Evolutionary conservation across 495 filamentous ascomycete genomes (phyloP).

Genomic region (Chaetomium fimeti): DNA sequence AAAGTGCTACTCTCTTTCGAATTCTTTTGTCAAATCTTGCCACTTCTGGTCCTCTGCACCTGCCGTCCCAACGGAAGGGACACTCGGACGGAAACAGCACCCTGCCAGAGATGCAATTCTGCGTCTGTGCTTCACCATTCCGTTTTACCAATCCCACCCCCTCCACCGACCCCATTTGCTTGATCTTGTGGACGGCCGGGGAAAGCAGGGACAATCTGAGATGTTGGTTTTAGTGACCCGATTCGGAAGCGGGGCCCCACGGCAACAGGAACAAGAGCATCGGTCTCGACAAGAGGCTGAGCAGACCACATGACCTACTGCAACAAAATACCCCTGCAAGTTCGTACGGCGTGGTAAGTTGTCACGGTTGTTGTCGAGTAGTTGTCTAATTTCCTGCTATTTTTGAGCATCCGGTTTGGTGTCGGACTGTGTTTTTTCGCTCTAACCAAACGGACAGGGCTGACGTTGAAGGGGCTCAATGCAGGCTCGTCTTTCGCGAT

Average conservation of each 20-base stretch:
- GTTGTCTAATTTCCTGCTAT: conserved; percentile 9
- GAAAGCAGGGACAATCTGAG: conserved; percentile 19
- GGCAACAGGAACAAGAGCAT: neutral
- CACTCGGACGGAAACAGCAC: no score
- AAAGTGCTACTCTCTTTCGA: neutral
- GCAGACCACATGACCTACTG: conserved; percentile 24
- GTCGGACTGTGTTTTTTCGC: neutral
- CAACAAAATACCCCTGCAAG: conserved; percentile 1
- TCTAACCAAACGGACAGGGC: conserved; percentile 1
- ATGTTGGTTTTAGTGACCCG: conserved; percentile 18
- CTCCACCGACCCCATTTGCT: neutral
- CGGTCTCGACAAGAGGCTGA: conserved; percentile 12
- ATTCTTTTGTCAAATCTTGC: conserved; percentile 5
- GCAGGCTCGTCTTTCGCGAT: neutral
- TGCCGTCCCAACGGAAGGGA: neutral
- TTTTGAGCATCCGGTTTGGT: conserved; percentile 8
- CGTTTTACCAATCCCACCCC: neutral
- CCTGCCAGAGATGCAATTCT: neutral
- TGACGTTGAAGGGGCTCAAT: conserved; percentile 19
- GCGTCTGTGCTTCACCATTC: neutral
- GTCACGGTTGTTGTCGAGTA: neutral
- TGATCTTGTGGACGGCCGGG: conserved; percentile 12
- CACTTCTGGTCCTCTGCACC: conserved; percentile 7
- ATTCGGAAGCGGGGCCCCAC: conserved; percentile 8
- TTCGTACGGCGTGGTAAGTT: neutral